Conservation (phyloP, 1,284 basidiomycete species). For the Hemileia vastatrix region DNA sequence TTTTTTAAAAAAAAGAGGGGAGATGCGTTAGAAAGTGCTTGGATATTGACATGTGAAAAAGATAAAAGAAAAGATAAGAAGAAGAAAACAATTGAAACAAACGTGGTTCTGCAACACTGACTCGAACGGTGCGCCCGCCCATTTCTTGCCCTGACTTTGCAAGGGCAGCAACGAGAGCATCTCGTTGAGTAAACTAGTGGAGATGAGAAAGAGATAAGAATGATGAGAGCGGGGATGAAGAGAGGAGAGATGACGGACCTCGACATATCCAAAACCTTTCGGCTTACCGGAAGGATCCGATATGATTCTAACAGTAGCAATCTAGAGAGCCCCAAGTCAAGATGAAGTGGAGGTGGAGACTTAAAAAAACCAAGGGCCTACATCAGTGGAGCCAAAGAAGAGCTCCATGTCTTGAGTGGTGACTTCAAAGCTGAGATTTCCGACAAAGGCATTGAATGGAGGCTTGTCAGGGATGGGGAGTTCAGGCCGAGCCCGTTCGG, state of each 20-base stretch:
- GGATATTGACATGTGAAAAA: too few species aligned
- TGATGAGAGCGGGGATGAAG: slow-evolving; percentile 68
- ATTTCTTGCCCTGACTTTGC: slow-evolving; percentile 47
- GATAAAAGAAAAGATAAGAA: not conserved
- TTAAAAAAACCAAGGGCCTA: too few species aligned
- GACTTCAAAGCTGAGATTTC: slow-evolving; percentile 89
- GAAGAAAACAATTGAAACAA: slow-evolving; percentile 45
- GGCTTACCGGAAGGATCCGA: slow-evolving; percentile 70
- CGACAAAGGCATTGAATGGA: slow-evolving; percentile 91
- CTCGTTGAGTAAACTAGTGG: slow-evolving; percentile 13
- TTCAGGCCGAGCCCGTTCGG: slow-evolving; percentile 59
- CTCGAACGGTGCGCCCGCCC: slow-evolving; percentile 68
- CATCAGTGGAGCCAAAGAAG: slow-evolving; percentile 54
- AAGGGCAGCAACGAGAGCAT: slow-evolving; percentile 24
- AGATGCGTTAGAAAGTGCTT: not conserved
- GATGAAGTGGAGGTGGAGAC: too few species aligned
- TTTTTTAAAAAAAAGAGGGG: too few species aligned
- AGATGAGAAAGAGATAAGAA: slow-evolving; percentile 45
- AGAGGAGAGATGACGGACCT: slow-evolving; percentile 69
- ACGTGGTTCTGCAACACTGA: slow-evolving; percentile 94
- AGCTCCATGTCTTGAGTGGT: slow-evolving; percentile 69
- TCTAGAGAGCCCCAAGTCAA: too few species aligned
- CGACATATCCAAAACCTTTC: slow-evolving; percentile 96
- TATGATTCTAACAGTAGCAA: slow-evolving; percentile 82
- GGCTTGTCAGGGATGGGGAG: slow-evolving; percentile 86